A percentile compares a stretch with the other conserved stretches of the same genome.
These are phyloP conservation scores for Ceratocystis cubensis DNA, from an alignment of 2,329 filamentous ascomycete genomes.

Conservation along the genomic window DNA sequence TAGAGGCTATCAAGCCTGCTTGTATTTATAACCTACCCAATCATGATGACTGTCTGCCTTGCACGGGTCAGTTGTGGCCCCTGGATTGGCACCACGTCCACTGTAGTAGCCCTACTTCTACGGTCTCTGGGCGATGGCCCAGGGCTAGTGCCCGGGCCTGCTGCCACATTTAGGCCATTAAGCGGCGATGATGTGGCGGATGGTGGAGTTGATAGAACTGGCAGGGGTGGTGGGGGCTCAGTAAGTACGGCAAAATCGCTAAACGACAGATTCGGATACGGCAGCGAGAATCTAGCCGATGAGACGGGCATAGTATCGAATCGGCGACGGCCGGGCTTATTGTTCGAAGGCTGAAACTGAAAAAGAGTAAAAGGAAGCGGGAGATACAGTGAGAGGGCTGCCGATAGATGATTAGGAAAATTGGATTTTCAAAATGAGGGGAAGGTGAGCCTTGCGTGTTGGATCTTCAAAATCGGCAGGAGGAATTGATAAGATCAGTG, in stretches of 20 bases:
- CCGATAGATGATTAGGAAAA: neutral
- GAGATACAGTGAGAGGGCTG: neutral
- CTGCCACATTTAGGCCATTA: neutral
- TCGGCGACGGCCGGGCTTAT: neutral
- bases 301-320: constrained; percentile 13
- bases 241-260: constrained; percentile 25
- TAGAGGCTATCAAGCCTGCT: no score
- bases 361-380: neutral
- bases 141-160: neutral
- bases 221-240: constrained; percentile 15
- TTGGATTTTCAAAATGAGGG: neutral
- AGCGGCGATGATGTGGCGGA: constrained; percentile 8
- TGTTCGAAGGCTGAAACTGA: neutral
- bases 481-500: neutral
- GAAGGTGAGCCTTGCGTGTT: neutral
- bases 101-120: constrained; percentile 13
- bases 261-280: constrained; percentile 29
- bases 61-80: constrained; percentile 17
- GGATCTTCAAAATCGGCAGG: neutral
- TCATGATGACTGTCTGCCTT: constrained; percentile 20
- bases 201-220: constrained; percentile 10
- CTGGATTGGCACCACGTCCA: constrained; percentile 17
- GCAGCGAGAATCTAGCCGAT: constrained; percentile 26
- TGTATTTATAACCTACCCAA: constrained; percentile 18
- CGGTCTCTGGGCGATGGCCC: constrained; percentile 14